phyloP scores from a whole-genome alignment of 1,284 basidiomycete species.

The Melampsora americana region DNA sequence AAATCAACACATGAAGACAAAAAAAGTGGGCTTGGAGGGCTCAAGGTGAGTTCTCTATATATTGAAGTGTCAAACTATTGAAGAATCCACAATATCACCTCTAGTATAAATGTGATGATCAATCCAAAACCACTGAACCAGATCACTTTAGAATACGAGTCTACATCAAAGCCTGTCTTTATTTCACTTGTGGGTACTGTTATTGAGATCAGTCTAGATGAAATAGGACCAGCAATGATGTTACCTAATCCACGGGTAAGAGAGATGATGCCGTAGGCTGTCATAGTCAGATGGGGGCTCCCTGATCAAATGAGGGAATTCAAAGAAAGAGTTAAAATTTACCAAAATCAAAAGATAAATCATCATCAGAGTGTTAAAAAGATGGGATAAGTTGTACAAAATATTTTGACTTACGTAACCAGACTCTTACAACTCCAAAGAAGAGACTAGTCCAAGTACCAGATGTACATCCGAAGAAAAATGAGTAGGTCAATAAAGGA shows the following conservation, averaged over 20 bases:
- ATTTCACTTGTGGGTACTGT: not conserved
- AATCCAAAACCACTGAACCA: too few species aligned
- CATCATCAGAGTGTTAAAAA: not conserved
- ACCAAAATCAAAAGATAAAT: too few species aligned
- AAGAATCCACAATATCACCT: too few species aligned
- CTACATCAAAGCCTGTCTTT: too few species aligned
- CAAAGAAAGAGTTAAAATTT: not conserved
- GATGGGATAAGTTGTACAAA: too few species aligned
- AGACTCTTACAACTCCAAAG: not conserved
- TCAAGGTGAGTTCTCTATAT: too few species aligned
- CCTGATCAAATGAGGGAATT: not conserved
- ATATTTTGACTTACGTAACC: not conserved
- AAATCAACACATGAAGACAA: too few species aligned
- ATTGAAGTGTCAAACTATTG: too few species aligned
- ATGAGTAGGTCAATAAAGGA: not conserved
- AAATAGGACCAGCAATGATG: constrained; percentile 57
- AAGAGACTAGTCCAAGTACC: not conserved
- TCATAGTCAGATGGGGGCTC: constrained; percentile 23
- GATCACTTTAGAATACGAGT: too few species aligned
- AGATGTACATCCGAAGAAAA: not conserved
- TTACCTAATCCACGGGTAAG: constrained; percentile 57
- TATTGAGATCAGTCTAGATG: constrained; percentile 50
- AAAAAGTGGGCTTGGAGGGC: too few species aligned
- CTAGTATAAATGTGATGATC: too few species aligned
- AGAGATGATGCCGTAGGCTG: constrained; percentile 54